These are phyloP conservation scores for Ambrosia hybrid DNA, from an alignment of 140 eudicot species.

Conservation along the genomic window DNA sequence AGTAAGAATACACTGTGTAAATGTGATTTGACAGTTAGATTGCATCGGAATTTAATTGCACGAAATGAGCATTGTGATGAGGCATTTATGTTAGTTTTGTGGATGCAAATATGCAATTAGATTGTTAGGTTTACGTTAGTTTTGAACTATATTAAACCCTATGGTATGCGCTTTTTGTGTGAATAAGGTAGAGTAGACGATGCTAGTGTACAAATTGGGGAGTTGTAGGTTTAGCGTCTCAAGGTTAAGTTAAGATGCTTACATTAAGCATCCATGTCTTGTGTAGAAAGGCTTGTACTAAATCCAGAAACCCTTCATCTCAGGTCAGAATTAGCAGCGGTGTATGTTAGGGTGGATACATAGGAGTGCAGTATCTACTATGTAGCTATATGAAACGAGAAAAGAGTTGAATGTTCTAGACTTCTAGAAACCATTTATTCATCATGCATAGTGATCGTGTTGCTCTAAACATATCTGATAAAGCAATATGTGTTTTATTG, in stretches of 20 bases:
- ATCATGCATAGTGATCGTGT: neutral
- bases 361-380: slow-evolving; percentile 6
- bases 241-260: too few species aligned
- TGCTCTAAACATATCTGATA: neutral
- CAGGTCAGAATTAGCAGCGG: slow-evolving; percentile 1
- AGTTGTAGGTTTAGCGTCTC: slow-evolving; percentile 14
- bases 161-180: neutral
- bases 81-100: too few species aligned
- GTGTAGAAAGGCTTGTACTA: neutral
- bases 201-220: neutral
- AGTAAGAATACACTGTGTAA: too few species aligned
- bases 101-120: too few species aligned
- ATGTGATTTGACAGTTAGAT: neutral
- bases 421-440: neutral
- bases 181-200: neutral
- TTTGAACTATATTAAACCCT: neutral
- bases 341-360: neutral
- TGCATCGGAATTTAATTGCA: neutral
- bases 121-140: too few species aligned
- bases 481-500: neutral
- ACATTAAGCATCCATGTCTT: neutral
- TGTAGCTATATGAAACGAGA: neutral
- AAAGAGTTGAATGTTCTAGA: slow-evolving; percentile 2
- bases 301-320: slow-evolving; percentile 1
- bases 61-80: too few species aligned